A percentile compares a stretch with the other conserved stretches of the same genome.
These are phyloP conservation scores for Rhizoclosmatium globosum DNA, from an alignment of 192 early-diverging fungal genomes.

Conservation along the genomic window DNA sequence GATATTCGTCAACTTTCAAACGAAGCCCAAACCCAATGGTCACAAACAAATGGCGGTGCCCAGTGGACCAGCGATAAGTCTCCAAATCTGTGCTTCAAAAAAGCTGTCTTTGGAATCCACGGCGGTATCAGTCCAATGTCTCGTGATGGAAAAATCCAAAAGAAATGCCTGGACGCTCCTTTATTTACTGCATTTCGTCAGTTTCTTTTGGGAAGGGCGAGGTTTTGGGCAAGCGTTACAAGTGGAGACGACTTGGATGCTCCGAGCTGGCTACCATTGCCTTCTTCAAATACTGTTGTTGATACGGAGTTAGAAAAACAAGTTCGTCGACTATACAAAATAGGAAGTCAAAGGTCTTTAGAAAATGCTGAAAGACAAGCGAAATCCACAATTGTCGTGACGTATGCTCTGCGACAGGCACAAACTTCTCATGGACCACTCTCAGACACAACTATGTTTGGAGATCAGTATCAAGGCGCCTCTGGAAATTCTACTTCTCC, in stretches of 20 bases:
- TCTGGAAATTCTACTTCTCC: neutral
- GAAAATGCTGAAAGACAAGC: neutral
- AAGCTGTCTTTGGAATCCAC: conserved; percentile 35
- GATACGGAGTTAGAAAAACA: neutral
- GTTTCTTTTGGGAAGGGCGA: conserved; percentile 23
- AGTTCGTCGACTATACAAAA: neutral
- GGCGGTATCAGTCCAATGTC: conserved; percentile 34
- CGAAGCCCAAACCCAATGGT: neutral
- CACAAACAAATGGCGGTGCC: neutral
- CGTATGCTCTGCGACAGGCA: conserved; percentile 15
- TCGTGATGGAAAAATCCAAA: neutral
- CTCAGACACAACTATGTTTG: neutral
- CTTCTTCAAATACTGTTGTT: neutral
- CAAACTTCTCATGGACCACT: neutral
- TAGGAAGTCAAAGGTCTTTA: neutral
- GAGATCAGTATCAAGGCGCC: neutral
- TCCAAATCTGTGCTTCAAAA: conserved; percentile 9
- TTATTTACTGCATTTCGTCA: conserved; percentile 26
- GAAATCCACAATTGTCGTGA: conserved; percentile 16
- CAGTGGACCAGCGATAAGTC: neutral
- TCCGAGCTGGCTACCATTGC: conserved; percentile 6
- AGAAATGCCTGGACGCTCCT: conserved; percentile 11
- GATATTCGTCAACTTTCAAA: conserved; percentile 22
- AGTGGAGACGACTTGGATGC: neutral
- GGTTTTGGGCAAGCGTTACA: neutral